Evolutionary conservation across 805 yeast species (phyloP).

Genomic region (Candida nemodendra): DNA sequence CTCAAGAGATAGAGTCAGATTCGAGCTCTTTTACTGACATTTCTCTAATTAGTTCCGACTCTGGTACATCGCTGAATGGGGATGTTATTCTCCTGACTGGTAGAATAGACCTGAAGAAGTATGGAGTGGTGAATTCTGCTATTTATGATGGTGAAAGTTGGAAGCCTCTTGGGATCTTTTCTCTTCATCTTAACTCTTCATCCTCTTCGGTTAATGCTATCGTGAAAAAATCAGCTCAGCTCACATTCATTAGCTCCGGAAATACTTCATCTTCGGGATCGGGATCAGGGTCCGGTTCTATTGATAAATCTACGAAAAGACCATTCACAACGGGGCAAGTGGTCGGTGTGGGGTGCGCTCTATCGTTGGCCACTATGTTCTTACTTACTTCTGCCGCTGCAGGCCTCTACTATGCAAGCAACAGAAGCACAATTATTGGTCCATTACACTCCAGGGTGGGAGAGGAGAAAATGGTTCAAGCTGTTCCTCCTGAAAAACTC

Average conservation of each 20-base stretch:
- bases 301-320: constrained; percentile 2
- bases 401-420: constrained; percentile 34
- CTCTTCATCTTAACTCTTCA: constrained; percentile 26
- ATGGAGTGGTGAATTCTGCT: constrained; percentile 62
- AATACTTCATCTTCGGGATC: constrained; percentile 9
- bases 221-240: constrained; percentile 38
- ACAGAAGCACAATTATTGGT: constrained; percentile 39
- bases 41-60: constrained; percentile 29
- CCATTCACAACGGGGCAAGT: constrained; percentile 56
- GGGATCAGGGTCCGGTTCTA: constrained; percentile 5
- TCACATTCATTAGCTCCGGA: constrained; percentile 29
- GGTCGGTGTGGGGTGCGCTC: constrained; percentile 66
- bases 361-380: constrained; percentile 53
- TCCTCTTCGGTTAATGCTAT: constrained; percentile 29
- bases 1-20: constrained; percentile 24
- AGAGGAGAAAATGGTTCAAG: constrained; percentile 58
- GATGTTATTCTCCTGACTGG: constrained; percentile 61
- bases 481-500: constrained; percentile 59
- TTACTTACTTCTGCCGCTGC: constrained; percentile 41
- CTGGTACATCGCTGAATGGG: constrained; percentile 41
- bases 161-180: constrained; percentile 60
- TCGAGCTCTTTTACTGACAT: constrained; percentile 44
- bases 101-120: constrained; percentile 41
- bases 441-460: constrained; percentile 55
- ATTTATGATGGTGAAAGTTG: constrained; percentile 63